Evolutionary conservation across 1,284 basidiomycete genomes (phyloP).

Genomic region (Tylopilus orsonianus): DNA sequence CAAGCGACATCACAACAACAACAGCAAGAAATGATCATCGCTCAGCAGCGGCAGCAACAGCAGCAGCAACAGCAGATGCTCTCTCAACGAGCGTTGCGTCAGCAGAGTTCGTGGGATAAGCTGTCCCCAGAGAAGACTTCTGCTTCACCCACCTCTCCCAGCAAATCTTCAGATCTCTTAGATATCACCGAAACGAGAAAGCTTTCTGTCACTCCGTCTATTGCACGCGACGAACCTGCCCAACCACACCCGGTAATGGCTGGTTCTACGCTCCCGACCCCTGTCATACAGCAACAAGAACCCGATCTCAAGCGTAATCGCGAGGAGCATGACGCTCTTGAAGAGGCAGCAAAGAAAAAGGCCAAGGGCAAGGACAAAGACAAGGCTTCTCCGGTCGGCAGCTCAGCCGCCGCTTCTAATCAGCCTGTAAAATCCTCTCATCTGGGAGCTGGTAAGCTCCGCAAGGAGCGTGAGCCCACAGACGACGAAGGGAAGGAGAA

Average conservation of each 20-base stretch:
- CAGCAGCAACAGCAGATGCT: slow-evolving; percentile 32
- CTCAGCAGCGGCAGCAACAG: slow-evolving; percentile 33
- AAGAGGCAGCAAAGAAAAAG: slow-evolving; percentile 60
- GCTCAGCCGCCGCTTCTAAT: slow-evolving; percentile 35
- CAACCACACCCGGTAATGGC: slow-evolving; percentile 16
- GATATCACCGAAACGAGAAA: slow-evolving; percentile 68
- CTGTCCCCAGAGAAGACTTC: slow-evolving; percentile 23
- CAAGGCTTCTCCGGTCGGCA: slow-evolving; percentile 37
- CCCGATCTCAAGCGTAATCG: slow-evolving; percentile 58
- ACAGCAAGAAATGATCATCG: slow-evolving; percentile 30
- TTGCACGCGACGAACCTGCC: slow-evolving; percentile 57
- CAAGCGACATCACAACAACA: slow-evolving; percentile 25
- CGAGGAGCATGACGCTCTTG: slow-evolving; percentile 59
- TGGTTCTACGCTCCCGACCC: slow-evolving; percentile 46
- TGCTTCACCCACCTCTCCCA: slow-evolving; percentile 24
- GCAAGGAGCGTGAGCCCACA: slow-evolving; percentile 58
- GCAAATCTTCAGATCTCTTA: slow-evolving; percentile 48
- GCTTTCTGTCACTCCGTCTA: slow-evolving; percentile 73
- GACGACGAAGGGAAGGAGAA: slow-evolving; percentile 61
- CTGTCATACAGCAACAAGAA: slow-evolving; percentile 50
- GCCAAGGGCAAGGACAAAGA: slow-evolving; percentile 35
- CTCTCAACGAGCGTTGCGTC: slow-evolving; percentile 33
- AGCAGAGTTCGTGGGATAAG: slow-evolving; percentile 28
- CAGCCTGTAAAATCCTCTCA: slow-evolving; percentile 29
- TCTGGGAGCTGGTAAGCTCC: slow-evolving; percentile 51